Base-by-base conservation (phyloP, 2,329 filamentous ascomycete genomes). In the Colletotrichum costaricense region DNA sequence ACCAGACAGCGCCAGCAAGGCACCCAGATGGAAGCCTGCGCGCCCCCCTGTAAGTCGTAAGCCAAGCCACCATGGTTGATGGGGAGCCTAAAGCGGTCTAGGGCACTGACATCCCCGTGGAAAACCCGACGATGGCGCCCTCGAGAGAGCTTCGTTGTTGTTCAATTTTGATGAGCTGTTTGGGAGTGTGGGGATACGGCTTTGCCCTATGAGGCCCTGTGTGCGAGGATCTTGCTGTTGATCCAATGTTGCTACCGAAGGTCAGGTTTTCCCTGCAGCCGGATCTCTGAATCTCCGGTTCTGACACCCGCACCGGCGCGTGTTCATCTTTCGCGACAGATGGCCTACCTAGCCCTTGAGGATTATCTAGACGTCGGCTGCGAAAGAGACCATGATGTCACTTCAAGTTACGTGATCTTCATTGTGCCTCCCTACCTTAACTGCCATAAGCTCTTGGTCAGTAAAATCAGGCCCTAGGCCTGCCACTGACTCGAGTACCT, bases 11-110 rank as follows among this genome's bases (percentile, higher is more conserved):
- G 19, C 42, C 62, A 64, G 28, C 42, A 54, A 54, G 26, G 42
- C 62, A 52, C 42, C 42, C 42, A 49, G n/a, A 49, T 49, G 42
- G 42, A 49, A 49, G 62, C 62, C 62, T 64, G 26, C 62, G 14
- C 30, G 52, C n/a, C 28, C 46, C 46, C 42, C 62, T n/a, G 42
- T 19, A 22, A 49, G 42, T 19, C 54, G 62, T 16, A 19, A 55
- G 62, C 62, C 62, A 64, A 64, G 62, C 62, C 62, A 55, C 62
- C 62, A 24, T n/a, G 19, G 7, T 49, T 19, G 19, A 49, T 8
- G 42, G 42, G n/a, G 42, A 49, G 42, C 42, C 42, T n/a, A 49
- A 49, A n/a, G 19, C 6, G 42, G 42, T 9, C 19, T 49, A 49
- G 42, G 42, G 19, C 6, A 7, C 19, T 8, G 19, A 49, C 42